Evolutionary conservation across 2,329 filamentous ascomycete genomes (phyloP).

Genomic region (Metarhizium sp.): DNA sequence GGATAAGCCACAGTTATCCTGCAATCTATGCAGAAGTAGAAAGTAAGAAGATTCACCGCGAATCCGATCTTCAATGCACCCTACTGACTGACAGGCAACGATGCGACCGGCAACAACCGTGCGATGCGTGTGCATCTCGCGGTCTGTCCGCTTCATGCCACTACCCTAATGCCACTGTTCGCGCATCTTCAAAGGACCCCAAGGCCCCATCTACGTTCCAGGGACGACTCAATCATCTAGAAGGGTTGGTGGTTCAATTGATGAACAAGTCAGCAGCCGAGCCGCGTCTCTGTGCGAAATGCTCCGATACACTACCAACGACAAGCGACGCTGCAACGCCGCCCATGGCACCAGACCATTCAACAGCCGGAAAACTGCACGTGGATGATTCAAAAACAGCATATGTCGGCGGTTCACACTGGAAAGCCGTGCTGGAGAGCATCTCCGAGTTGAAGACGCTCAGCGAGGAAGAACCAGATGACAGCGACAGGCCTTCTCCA

Average conservation of each 20-base stretch:
- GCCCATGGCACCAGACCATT: background rate
- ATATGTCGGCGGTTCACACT: constrained; percentile 29
- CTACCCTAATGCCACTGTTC: background rate
- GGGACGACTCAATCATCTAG: constrained; percentile 17
- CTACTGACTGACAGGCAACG: constrained; percentile 8
- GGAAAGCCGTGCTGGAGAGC: constrained; percentile 29
- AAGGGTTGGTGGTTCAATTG: constrained; percentile 18
- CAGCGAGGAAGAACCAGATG: constrained; percentile 15
- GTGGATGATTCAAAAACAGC: constrained; percentile 12
- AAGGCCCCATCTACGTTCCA: constrained; percentile 4
- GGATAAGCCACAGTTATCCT: constrained; percentile 25
- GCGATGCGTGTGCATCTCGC: constrained; percentile 12
- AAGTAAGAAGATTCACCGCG: constrained; percentile 17
- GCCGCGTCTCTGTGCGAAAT: background rate
- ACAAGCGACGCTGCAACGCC: background rate
- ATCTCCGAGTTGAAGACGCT: constrained; percentile 30
- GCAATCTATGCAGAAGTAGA: constrained; percentile 22
- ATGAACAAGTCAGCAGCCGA: constrained; percentile 9
- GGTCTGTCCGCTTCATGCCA: constrained; percentile 12
- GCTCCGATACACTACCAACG: background rate
- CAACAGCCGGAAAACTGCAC: constrained; percentile 23
- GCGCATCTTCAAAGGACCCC: constrained; percentile 3
- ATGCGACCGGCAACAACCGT: constrained; percentile 17
- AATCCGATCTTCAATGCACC: background rate
- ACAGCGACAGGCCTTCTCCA: background rate